phyloP scores from a whole-genome alignment of 2,329 filamentous ascomycete species.

The Endothia cerciana region DNA sequence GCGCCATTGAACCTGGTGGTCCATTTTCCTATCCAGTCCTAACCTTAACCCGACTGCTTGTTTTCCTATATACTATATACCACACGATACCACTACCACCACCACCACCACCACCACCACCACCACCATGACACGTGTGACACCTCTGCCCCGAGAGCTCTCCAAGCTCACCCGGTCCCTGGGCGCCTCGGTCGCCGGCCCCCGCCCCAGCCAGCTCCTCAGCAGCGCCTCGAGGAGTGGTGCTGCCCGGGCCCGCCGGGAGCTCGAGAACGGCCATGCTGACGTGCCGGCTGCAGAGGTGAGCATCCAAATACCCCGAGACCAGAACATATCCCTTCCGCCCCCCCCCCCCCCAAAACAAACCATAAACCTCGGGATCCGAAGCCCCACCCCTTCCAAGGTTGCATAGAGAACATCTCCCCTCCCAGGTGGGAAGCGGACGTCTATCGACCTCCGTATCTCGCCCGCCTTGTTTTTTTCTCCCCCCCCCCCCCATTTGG shows the following conservation, averaged over 20 bases:
- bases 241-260: constrained; percentile 50
- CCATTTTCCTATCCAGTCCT: not conserved
- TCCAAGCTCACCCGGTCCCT: constrained; percentile 54
- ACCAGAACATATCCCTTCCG: not conserved
- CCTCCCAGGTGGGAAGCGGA: not conserved
- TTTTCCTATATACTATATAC: not conserved
- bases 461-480: not conserved
- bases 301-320: not conserved
- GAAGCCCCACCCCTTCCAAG: constrained; percentile 10
- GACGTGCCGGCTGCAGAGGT: constrained; percentile 25
- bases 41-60: not conserved
- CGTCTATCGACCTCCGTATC: constrained; percentile 3
- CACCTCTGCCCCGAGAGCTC: constrained; percentile 44
- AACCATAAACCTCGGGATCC: constrained; percentile 12
- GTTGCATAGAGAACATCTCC: not conserved
- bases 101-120: not conserved
- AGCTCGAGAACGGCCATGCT: constrained; percentile 45
- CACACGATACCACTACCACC: constrained; percentile 35
- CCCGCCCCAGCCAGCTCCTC: constrained; percentile 41
- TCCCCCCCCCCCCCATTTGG: no score
- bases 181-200: constrained; percentile 45
- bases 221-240: constrained; percentile 42
- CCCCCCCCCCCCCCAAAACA: not conserved
- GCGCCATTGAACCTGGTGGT: constrained; percentile 7
- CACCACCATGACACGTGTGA: constrained; percentile 53